Base-by-base conservation (phyloP, 192 early-diverging fungal species). In the Coemansia sp. region DNA sequence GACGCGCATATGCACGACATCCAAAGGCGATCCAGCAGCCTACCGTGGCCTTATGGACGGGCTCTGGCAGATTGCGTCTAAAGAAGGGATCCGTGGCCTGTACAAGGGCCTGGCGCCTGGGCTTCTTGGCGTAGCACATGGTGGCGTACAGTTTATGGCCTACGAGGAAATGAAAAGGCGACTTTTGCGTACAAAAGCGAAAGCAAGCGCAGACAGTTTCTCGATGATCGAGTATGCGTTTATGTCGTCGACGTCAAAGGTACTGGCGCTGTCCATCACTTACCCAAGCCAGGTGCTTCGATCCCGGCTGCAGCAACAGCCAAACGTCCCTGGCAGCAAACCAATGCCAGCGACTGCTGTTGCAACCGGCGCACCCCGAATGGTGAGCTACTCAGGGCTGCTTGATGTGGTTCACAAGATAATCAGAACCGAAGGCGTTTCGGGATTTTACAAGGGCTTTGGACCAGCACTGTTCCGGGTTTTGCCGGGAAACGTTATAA, bases 121-220 rank as follows among this genome's bases (percentile, higher is more conserved):
- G 1, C 73, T 99, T 4, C 83, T 98, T 63, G 95, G 97, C 6
- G 91, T 92, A 2, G 92, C 94, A n/a, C 96, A 99, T 60, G 97
- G 97, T 11, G 95, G 95, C 0, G 67, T 99, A 25, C 97, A 99
- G 76, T 99, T 99, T 74, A 94, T 96, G 92, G 93, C 91, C 0
- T 99, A 99, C 76, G 97, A 99, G 61, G 93, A 96, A 57, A 88
- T 99, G 88, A 99, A 98, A 79, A 85, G 87, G 64, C 85, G 84
- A 76, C 67, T 86, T 40, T 63, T 79, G 33, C 79, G 72, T 18
- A 64, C 56, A 2, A 42, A 54, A n/a, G 48, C 45, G 11, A 22
- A 61, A 0, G 52, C 28, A 18, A 25, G 40, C 0, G 29, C 18
- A 17, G 68, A 54, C 29, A 42, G 63, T 3, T 67, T 89, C 2